These are phyloP conservation scores for Eutypella sp. DNA, from an alignment of 2,329 filamentous ascomycete genomes.

Conservation along the genomic window DNA sequence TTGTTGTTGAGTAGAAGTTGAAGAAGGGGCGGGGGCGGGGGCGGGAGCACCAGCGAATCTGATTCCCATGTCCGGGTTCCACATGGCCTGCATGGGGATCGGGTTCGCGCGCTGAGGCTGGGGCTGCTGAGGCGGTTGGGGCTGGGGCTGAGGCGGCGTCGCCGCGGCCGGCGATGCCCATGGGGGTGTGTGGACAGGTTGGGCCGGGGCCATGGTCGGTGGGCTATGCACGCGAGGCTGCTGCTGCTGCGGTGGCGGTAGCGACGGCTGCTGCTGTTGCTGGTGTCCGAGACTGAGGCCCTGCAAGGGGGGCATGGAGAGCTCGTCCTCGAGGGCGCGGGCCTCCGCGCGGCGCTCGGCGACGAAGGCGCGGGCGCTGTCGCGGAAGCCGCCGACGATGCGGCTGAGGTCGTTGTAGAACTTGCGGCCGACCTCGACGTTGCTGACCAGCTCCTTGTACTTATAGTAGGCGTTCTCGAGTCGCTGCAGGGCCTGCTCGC, in stretches of 20 bases:
- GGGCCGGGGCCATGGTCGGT: too few relatives aligned
- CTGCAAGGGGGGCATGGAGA: slow-evolving; percentile 26
- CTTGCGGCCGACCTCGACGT: slow-evolving; percentile 84
- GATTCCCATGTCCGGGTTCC: slow-evolving; percentile 78
- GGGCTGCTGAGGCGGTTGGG: background rate
- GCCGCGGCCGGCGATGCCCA: background rate
- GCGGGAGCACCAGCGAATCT: slow-evolving; percentile 57
- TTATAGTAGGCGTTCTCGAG: slow-evolving; percentile 90
- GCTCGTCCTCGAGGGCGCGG: slow-evolving; percentile 49
- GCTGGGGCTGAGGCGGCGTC: background rate
- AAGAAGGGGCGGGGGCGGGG: background rate
- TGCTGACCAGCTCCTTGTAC: slow-evolving; percentile 92
- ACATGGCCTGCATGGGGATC: slow-evolving; percentile 49
- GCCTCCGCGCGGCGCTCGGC: slow-evolving; percentile 78
- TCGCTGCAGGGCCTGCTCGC: slow-evolving; percentile 80
- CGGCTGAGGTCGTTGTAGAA: slow-evolving; percentile 96
- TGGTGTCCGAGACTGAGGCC: slow-evolving; percentile 19
- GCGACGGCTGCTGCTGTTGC: slow-evolving; percentile 3
- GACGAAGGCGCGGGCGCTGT: slow-evolving; percentile 70
- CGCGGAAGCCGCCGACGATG: slow-evolving; percentile 77
- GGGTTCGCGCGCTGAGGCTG: slow-evolving; percentile 30
- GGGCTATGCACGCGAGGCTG: background rate
- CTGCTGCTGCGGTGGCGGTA: slow-evolving; percentile 2
- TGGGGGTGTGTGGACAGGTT: too few relatives aligned
- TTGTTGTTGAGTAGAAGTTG: background rate